These are phyloP conservation scores for Citrullus colocynthis DNA, from an alignment of 306 rosid genomes.

Conservation along the genomic window DNA sequence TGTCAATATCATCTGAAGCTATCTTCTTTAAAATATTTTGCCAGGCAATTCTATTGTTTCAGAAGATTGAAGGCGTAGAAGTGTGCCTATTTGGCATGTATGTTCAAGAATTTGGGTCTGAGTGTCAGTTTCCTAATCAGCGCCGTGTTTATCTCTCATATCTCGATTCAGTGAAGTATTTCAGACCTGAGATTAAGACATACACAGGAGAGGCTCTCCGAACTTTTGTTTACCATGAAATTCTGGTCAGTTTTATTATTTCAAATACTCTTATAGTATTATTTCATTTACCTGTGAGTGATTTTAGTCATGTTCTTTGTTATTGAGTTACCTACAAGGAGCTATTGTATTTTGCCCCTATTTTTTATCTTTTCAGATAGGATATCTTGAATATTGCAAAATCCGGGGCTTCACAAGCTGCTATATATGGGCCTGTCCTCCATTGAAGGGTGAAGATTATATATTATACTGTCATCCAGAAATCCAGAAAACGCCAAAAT, in stretches of 20 bases:
- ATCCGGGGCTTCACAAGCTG: conserved; percentile 90
- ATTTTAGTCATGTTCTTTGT: background rate
- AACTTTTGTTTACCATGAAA: conserved; percentile 95
- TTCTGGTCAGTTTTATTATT: conserved; percentile 43
- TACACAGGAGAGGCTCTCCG: conserved; percentile 93
- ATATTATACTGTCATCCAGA: conserved; percentile 96
- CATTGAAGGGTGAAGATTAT: conserved; percentile 98
- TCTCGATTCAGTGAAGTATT: conserved; percentile 94
- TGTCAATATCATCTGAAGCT: background rate
- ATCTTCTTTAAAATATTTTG: background rate
- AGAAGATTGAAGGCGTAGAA: conserved; percentile 96
- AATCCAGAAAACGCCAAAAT: conserved; percentile 97
- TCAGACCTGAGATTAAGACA: conserved; percentile 84
- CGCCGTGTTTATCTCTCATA: conserved; percentile 96
- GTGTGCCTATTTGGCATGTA: conserved; percentile 99
- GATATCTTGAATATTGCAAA: conserved; percentile 97
- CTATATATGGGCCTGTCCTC: conserved; percentile 99
- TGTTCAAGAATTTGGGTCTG: conserved; percentile 98
- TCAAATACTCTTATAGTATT: background rate
- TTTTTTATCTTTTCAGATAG: conserved; percentile 42
- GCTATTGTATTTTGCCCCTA: conserved; percentile 4
- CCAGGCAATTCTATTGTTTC: conserved; percentile 85
- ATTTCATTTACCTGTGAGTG: background rate
- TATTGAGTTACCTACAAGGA: conserved; percentile 11
- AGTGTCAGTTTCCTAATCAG: conserved; percentile 79